phyloP scores from a whole-genome alignment of 768 basidiomycete species.

The Clathrus columnatus region DNA sequence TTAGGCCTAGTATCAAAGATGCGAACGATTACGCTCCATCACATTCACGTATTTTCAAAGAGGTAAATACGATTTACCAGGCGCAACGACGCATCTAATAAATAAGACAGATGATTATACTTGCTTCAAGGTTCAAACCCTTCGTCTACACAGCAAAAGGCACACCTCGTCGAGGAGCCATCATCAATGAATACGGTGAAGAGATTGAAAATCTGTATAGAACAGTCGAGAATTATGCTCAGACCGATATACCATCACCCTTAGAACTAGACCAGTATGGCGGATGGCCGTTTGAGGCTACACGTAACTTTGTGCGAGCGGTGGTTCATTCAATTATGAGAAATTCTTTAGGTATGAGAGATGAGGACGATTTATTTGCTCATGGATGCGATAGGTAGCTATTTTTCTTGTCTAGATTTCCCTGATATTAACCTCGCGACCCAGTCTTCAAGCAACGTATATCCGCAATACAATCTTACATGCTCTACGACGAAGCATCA shows the following conservation, averaged over 20 bases:
- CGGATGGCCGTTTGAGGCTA: conserved; percentile 3
- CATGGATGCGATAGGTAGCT: conserved; percentile 14
- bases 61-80: conserved; percentile 15
- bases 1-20: conserved; percentile 21
- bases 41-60: conserved; percentile 39
- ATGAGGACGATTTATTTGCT: conserved; percentile 13
- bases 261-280: too few species aligned
- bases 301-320: conserved; percentile 2
- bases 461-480: conserved; percentile 8
- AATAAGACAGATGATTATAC: conserved; percentile 6
- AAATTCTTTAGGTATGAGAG: background rate
- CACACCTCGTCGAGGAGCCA: background rate
- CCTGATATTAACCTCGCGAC: background rate
- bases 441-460: conserved; percentile 10
- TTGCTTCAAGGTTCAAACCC: background rate
- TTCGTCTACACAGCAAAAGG: background rate
- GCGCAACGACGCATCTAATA: background rate
- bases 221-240: conserved; percentile 1
- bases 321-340: conserved; percentile 10
- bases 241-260: background rate
- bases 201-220: conserved; percentile 10
- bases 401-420: background rate
- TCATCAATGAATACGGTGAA: background rate
- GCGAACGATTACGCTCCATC: conserved; percentile 33
- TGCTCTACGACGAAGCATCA: background rate